Evolutionary conservation across 1,284 basidiomycete genomes (phyloP).

Genomic region (Xerocomus amazonicus): DNA sequence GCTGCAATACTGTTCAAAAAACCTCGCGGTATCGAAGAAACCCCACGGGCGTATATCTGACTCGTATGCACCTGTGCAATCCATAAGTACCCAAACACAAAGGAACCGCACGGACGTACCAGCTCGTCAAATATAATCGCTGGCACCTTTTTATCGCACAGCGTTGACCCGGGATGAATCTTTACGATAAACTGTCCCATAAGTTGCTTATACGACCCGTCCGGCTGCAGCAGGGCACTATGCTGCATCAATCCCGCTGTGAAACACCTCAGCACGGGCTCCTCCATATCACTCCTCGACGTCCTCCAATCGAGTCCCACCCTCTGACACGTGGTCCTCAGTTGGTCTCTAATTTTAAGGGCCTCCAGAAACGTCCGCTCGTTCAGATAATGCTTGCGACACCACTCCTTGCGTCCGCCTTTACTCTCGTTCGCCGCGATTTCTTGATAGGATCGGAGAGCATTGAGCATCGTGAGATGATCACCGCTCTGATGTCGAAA

Average conservation of each 20-base stretch:
- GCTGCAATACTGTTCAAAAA: conserved; percentile 21
- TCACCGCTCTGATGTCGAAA: conserved; percentile 87
- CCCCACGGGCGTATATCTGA: conserved; percentile 83
- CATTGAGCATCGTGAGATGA: conserved; percentile 86
- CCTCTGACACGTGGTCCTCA: conserved; percentile 63
- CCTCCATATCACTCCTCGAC: conserved; percentile 55
- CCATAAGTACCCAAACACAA: conserved; percentile 3
- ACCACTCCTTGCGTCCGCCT: conserved; percentile 68
- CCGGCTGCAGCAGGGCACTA: conserved; percentile 77
- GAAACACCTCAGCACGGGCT: conserved; percentile 62
- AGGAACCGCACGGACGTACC: conserved; percentile 45
- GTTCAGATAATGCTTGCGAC: conserved; percentile 79
- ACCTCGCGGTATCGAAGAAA: conserved; percentile 70
- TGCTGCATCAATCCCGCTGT: conserved; percentile 78
- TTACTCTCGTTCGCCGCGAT: conserved; percentile 45
- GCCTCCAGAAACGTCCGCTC: conserved; percentile 86
- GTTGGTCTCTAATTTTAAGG: conserved; percentile 76
- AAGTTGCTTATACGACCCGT: conserved; percentile 81
- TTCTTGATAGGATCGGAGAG: conserved; percentile 76
- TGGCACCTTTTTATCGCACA: conserved; percentile 76
- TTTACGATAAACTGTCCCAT: conserved; percentile 82
- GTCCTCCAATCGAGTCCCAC: conserved; percentile 61
- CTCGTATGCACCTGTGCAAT: conserved; percentile 66
- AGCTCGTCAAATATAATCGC: conserved; percentile 91
- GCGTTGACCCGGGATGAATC: conserved; percentile 81